A percentile compares a stretch with the other conserved stretches of the same genome.
phyloP scores from a whole-genome alignment of 192 early-diverging fungal genomes.

The Jimgerdemannia lactiflua region DNA sequence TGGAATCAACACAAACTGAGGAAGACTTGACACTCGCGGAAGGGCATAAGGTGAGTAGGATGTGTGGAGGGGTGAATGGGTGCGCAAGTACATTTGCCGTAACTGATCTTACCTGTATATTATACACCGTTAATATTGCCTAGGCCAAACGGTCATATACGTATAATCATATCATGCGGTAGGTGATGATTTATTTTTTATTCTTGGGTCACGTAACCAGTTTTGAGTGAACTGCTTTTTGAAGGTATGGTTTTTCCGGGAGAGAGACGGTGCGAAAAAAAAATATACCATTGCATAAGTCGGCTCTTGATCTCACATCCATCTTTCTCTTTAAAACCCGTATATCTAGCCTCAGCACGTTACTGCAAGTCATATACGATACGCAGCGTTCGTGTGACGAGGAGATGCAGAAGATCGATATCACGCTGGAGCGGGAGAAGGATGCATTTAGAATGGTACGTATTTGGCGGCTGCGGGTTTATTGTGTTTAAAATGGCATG shows the following conservation, averaged over 20 bases:
- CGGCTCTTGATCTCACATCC: background rate
- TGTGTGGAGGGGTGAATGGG: background rate
- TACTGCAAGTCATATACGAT: constrained; percentile 40
- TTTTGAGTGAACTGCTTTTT: background rate
- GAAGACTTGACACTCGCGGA: background rate
- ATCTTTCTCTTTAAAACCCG: background rate
- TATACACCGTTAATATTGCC: background rate
- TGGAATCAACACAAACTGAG: background rate
- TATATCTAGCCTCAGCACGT: constrained; percentile 28
- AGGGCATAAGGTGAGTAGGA: background rate
- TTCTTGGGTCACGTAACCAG: background rate
- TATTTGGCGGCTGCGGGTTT: background rate
- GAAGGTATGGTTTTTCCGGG: background rate
- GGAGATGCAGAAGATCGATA: constrained; percentile 36
- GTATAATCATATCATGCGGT: constrained; percentile 45
- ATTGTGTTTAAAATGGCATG: background rate
- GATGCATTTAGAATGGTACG: constrained; percentile 30
- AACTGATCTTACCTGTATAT: background rate
- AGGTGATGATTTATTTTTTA: background rate
- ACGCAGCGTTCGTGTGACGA: constrained; percentile 38
- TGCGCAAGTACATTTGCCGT: background rate
- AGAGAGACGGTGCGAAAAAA: background rate
- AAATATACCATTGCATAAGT: background rate
- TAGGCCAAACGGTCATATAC: constrained; percentile 50
- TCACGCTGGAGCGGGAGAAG: constrained; percentile 32